Evolutionary conservation across 768 basidiomycete genomes (phyloP).

Genomic region (Lactarius pseudohatsudake): DNA sequence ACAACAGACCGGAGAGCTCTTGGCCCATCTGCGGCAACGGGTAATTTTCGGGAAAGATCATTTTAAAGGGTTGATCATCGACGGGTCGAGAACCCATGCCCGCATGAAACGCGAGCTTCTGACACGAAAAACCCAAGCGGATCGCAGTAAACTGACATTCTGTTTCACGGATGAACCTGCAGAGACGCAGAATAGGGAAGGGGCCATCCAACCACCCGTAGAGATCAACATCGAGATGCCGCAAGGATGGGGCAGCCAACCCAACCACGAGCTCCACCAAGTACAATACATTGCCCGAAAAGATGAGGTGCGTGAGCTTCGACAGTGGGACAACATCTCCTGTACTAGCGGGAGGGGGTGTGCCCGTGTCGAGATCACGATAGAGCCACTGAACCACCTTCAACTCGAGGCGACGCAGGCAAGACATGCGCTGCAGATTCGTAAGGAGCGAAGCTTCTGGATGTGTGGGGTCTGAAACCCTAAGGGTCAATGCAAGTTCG

Average conservation of each 20-base stretch:
- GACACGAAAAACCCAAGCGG: not conserved
- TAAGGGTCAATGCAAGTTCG: too few relatives aligned
- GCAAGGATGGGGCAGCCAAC: constrained; percentile 7
- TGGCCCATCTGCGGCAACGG: not conserved
- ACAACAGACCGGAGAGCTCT: not conserved
- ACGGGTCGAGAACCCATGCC: not conserved
- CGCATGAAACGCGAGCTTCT: not conserved
- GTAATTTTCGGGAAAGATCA: not conserved
- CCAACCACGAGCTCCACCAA: not conserved
- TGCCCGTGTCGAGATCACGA: too few relatives aligned
- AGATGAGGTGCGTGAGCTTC: not conserved
- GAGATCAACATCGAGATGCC: not conserved
- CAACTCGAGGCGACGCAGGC: not conserved
- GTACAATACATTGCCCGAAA: not conserved
- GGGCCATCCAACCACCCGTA: not conserved
- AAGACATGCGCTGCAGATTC: not conserved
- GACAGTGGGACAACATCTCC: not conserved
- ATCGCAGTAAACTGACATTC: not conserved
- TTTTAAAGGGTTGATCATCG: not conserved
- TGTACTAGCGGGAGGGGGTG: too few relatives aligned
- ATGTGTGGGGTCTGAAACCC: too few relatives aligned
- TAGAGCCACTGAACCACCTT: not conserved
- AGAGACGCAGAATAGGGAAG: not conserved
- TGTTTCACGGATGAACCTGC: not conserved
- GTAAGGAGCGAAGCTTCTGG: not conserved